Evolutionary conservation across 768 basidiomycete genomes (phyloP).

Genomic region (Dacryopinax spathularia): DNA sequence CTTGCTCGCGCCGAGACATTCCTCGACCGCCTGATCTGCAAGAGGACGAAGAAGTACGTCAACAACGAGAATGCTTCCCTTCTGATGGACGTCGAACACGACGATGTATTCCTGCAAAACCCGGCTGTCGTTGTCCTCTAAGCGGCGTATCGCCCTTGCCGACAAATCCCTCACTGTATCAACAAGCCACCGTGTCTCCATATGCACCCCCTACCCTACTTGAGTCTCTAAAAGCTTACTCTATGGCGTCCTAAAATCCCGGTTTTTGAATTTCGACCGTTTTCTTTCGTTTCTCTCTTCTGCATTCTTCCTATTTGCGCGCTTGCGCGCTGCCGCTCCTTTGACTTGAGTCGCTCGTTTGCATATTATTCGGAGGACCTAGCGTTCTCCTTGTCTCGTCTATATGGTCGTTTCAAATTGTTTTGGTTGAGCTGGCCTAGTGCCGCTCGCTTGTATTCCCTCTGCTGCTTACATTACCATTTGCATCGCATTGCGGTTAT

Average conservation of each 20-base stretch:
- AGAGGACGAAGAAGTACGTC: neutral
- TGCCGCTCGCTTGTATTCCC: neutral
- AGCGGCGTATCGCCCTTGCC: neutral
- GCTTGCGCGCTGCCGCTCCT: neutral
- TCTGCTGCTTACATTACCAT: conserved; percentile 3
- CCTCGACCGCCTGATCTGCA: conserved; percentile 2
- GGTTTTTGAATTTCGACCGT: neutral
- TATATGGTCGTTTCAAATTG: neutral
- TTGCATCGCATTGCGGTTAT: neutral
- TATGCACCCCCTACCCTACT: neutral
- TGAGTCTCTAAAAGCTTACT: neutral
- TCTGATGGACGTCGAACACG: neutral
- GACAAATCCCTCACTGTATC: neutral
- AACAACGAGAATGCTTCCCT: neutral
- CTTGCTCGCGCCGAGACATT: neutral
- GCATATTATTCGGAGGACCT: neutral
- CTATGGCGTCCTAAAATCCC: neutral
- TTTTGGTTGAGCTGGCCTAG: neutral
- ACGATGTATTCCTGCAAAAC: neutral
- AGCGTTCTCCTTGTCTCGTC: neutral
- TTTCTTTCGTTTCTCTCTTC: neutral
- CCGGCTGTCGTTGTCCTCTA: neutral
- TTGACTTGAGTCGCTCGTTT: neutral
- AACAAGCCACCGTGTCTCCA: neutral
- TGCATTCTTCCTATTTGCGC: neutral